Evolutionary conservation across 1,284 basidiomycete genomes (phyloP).

Genomic region (Tylopilus sp.): DNA sequence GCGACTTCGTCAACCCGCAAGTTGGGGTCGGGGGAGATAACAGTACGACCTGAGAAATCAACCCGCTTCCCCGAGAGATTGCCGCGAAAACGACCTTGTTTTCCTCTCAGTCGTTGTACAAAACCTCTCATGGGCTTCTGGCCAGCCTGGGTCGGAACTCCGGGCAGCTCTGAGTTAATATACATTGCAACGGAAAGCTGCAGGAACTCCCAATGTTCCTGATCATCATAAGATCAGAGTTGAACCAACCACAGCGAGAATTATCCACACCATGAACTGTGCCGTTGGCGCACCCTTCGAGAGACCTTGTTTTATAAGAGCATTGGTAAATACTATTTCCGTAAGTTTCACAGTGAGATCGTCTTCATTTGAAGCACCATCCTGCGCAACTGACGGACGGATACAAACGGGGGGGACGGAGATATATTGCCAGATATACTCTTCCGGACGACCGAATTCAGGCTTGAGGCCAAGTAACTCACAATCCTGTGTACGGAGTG

Average conservation of each 20-base stretch:
- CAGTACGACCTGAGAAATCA: constrained; percentile 97
- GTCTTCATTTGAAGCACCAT: constrained; percentile 97
- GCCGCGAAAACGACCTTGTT: constrained; percentile 98
- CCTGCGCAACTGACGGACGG: constrained; percentile 94
- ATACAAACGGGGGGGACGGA: constrained; percentile 98
- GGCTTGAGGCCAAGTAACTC: constrained; percentile 93
- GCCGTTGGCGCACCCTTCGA: constrained; percentile 85
- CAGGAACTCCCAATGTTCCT: constrained; percentile 99
- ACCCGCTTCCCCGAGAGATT: constrained; percentile 99
- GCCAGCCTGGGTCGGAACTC: constrained; percentile 79
- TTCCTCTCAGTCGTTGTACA: constrained; percentile 97
- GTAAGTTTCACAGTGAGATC: constrained; percentile 97
- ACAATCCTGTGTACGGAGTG: constrained; percentile 63
- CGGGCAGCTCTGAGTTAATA: constrained; percentile 97
- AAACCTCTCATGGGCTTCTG: constrained; percentile 95
- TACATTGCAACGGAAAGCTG: constrained; percentile 96
- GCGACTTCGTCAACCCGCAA: constrained; percentile 97
- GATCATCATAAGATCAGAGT: constrained; percentile 11
- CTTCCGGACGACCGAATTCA: constrained; percentile 88
- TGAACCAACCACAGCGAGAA: neutral
- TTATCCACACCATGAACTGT: constrained; percentile 73
- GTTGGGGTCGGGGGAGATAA: constrained; percentile 99
- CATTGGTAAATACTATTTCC: constrained; percentile 96
- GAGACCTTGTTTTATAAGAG: constrained; percentile 88
- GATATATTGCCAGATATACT: constrained; percentile 99